phyloP scores from a whole-genome alignment of 75 land plant species.

The Azolla pinnata region DNA sequence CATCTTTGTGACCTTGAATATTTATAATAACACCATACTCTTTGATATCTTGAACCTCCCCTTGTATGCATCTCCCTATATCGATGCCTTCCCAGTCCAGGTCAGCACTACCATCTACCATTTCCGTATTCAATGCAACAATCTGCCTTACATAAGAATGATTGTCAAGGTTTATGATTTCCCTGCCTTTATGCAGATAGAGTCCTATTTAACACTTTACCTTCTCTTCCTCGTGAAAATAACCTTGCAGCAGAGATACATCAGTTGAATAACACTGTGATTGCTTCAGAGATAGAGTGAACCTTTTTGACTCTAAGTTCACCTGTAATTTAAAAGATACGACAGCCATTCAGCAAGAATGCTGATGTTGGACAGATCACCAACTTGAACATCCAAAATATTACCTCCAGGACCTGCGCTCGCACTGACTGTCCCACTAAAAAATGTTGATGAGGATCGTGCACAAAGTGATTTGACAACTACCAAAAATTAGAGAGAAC shows the following conservation, averaged over 20 bases:
- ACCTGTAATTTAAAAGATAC: slow-evolving; percentile 38
- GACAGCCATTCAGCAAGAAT: not conserved
- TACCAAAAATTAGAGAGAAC: slow-evolving; percentile 8
- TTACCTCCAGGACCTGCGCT: slow-evolving; percentile 26
- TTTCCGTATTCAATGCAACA: slow-evolving; percentile 35
- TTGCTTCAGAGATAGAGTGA: slow-evolving; percentile 72
- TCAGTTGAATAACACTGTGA: slow-evolving; percentile 78
- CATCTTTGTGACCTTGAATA: slow-evolving; percentile 39
- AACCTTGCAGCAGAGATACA: slow-evolving; percentile 67
- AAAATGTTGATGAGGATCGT: slow-evolving; percentile 43
- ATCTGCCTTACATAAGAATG: slow-evolving; percentile 46
- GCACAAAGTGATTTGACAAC: slow-evolving; percentile 50
- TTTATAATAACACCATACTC: slow-evolving; percentile 79
- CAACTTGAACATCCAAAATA: not conserved
- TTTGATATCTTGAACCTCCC: slow-evolving; percentile 57
- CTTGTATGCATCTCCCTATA: slow-evolving; percentile 56
- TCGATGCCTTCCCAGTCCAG: slow-evolving; percentile 48
- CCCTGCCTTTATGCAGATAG: not conserved
- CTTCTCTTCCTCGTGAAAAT: slow-evolving; percentile 78
- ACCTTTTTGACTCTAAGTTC: slow-evolving; percentile 44
- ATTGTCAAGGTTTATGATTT: not conserved
- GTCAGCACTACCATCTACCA: slow-evolving; percentile 23
- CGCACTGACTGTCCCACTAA: slow-evolving; percentile 90
- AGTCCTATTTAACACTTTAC: slow-evolving; percentile 19
- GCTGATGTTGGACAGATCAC: too few species aligned